These are phyloP conservation scores for Fusarium equiseti DNA, from an alignment of 2,329 filamentous ascomycete species.

Conservation along the genomic window DNA sequence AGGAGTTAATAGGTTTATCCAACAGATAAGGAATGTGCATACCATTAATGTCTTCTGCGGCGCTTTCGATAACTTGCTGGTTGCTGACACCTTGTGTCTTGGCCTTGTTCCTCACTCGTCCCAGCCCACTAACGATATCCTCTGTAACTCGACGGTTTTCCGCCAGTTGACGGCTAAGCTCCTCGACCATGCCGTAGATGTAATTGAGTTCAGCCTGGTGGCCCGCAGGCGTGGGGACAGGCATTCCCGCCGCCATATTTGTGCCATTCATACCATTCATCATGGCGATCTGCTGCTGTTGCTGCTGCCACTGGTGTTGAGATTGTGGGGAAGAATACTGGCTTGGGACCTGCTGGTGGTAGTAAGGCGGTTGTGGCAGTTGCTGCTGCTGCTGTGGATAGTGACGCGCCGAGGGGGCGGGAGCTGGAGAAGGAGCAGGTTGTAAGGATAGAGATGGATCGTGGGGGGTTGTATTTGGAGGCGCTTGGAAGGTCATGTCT, in stretches of 20 bases:
- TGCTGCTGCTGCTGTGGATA: constrained; percentile 47
- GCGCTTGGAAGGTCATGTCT: constrained; percentile 51
- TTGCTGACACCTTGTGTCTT: constrained; percentile 65
- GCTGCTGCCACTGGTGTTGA: constrained; percentile 44
- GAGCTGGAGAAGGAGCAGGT: constrained; percentile 30
- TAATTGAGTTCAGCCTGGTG: constrained; percentile 77
- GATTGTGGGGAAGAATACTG: constrained; percentile 34
- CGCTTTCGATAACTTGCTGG: constrained; percentile 68
- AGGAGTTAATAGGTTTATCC: neutral
- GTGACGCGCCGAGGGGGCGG: constrained; percentile 45
- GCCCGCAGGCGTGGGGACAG: constrained; percentile 72
- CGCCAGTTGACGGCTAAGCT: constrained; percentile 71
- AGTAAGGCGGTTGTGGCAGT: neutral
- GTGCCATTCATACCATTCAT: constrained; percentile 66
- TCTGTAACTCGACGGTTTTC: constrained; percentile 72
- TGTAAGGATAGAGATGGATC: constrained; percentile 42
- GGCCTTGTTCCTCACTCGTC: constrained; percentile 70
- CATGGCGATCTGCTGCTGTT: constrained; percentile 45
- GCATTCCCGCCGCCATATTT: constrained; percentile 61
- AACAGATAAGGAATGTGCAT: constrained; percentile 26
- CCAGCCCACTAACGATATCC: constrained; percentile 72
- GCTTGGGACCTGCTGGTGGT: constrained; percentile 39
- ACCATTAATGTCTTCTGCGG: constrained; percentile 70
- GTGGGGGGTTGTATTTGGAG: constrained; percentile 32
- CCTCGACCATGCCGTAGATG: constrained; percentile 76